Evolutionary conservation across 2,329 filamentous ascomycete genomes (phyloP).

Genomic region (Colletotrichum horii): DNA sequence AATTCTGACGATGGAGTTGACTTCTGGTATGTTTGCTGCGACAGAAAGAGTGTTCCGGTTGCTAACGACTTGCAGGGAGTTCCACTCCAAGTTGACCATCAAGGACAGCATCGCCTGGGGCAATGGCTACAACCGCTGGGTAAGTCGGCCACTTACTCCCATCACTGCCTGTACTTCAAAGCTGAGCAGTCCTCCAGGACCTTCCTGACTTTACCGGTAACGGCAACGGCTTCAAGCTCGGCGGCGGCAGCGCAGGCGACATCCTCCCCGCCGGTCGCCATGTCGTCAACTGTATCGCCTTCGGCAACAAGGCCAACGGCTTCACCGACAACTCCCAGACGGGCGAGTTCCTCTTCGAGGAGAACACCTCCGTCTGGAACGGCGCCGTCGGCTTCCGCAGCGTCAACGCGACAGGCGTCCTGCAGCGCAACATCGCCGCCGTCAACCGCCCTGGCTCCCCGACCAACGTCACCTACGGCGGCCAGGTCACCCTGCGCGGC

Average conservation of each 20-base stretch:
- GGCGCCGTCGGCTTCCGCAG: constrained; percentile 11
- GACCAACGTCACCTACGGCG: constrained; percentile 3
- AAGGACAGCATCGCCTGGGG: constrained; percentile 50
- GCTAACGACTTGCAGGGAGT: constrained; percentile 20
- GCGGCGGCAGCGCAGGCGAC: constrained; percentile 38
- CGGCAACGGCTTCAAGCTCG: constrained; percentile 55
- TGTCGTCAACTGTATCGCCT: constrained; percentile 49
- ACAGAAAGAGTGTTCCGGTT: fast-evolving
- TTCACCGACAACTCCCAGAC: constrained; percentile 44
- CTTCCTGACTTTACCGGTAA: constrained; percentile 38
- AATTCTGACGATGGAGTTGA: constrained; percentile 52
- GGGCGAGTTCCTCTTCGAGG: constrained; percentile 3
- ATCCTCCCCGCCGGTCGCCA: constrained; percentile 45
- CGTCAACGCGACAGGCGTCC: constrained; percentile 11
- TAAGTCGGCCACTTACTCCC: not conserved
- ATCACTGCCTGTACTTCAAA: fast-evolving
- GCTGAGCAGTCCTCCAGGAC: not conserved
- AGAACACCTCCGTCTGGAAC: constrained; percentile 10
- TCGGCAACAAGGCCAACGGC: constrained; percentile 46
- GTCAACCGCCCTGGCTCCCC: not conserved
- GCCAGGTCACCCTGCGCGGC: constrained; percentile 3
- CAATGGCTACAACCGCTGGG: constrained; percentile 51
- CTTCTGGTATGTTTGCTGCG: constrained; percentile 27
- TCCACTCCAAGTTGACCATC: constrained; percentile 44
- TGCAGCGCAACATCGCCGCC: constrained; percentile 17